These are phyloP conservation scores for Ogataea pignaliae DNA, from an alignment of 805 yeast species.

Conservation along the genomic window DNA sequence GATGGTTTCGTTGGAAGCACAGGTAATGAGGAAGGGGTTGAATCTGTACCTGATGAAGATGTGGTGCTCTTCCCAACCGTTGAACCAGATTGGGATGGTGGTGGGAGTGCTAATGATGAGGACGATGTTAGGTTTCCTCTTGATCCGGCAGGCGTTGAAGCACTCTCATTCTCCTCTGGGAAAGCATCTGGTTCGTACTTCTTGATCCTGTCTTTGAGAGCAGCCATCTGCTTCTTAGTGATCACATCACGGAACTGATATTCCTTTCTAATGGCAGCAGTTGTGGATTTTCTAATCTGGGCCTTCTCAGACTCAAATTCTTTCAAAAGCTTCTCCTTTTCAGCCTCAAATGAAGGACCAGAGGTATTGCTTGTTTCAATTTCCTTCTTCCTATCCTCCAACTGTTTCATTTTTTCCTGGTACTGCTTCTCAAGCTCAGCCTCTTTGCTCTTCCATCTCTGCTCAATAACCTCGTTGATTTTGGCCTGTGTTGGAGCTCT, in stretches of 20 bases:
- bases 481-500: constrained; percentile 36
- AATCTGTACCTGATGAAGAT: background rate
- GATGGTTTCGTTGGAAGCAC: constrained; percentile 2
- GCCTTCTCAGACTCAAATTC: constrained; percentile 26
- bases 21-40: constrained; percentile 2
- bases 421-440: constrained; percentile 32
- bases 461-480: constrained; percentile 33
- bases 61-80: no score
- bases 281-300: constrained; percentile 40
- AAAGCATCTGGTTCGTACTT: constrained; percentile 11
- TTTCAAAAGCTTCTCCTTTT: constrained; percentile 14
- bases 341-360: constrained; percentile 9
- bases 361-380: constrained; percentile 1
- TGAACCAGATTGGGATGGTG: no score
- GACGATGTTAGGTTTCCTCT: no score
- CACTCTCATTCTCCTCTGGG: constrained; percentile 2
- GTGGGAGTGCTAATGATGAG: no score
- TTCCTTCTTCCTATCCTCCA: constrained; percentile 11
- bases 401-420: constrained; percentile 18
- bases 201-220: constrained; percentile 38
- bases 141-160: no score
- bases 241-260: constrained; percentile 55
- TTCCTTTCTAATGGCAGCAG: constrained; percentile 51
- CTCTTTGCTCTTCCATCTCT: constrained; percentile 29
- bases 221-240: constrained; percentile 49